These are phyloP conservation scores for Aspergillus brunneoviolaceus DNA, from an alignment of 2,329 filamentous ascomycete species.

Conservation along the genomic window DNA sequence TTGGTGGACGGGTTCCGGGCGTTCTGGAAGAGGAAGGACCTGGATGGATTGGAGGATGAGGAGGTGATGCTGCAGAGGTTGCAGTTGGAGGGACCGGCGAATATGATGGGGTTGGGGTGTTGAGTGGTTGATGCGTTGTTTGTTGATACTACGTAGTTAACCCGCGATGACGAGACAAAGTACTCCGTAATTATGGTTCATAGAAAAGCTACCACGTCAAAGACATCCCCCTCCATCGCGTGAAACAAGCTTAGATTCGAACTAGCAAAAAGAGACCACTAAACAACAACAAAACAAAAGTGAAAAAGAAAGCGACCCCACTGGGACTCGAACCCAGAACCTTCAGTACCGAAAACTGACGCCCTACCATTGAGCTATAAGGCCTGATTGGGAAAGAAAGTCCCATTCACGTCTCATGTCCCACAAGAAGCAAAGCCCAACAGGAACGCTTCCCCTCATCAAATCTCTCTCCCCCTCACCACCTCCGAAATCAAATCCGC, in stretches of 20 bases:
- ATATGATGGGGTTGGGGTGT: slow-evolving; percentile 21
- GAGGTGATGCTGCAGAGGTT: slow-evolving; percentile 14
- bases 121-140: neutral
- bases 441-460: neutral
- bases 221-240: too few relatives aligned
- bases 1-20: slow-evolving; percentile 67
- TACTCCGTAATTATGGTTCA: too few relatives aligned
- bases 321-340: slow-evolving; percentile 11
- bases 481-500: neutral
- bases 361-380: slow-evolving; percentile 11
- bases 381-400: neutral
- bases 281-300: neutral
- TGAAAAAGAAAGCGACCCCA: slow-evolving; percentile 8
- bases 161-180: too few relatives aligned
- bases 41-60: slow-evolving; percentile 30
- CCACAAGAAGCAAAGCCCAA: neutral
- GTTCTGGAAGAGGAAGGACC: slow-evolving; percentile 75
- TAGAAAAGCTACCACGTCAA: too few relatives aligned
- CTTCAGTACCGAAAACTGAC: slow-evolving; percentile 11
- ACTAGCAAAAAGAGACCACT: too few relatives aligned
- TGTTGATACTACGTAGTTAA: neutral
- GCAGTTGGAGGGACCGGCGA: slow-evolving; percentile 8
- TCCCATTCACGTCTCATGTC: neutral
- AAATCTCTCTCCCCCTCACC: neutral
- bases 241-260: too few relatives aligned